Percentiles rank a stretch among this genome's conserved stretches.
phyloP scores from a whole-genome alignment of 2,329 filamentous ascomycete species.

The Fusarium pseudonygamai region DNA sequence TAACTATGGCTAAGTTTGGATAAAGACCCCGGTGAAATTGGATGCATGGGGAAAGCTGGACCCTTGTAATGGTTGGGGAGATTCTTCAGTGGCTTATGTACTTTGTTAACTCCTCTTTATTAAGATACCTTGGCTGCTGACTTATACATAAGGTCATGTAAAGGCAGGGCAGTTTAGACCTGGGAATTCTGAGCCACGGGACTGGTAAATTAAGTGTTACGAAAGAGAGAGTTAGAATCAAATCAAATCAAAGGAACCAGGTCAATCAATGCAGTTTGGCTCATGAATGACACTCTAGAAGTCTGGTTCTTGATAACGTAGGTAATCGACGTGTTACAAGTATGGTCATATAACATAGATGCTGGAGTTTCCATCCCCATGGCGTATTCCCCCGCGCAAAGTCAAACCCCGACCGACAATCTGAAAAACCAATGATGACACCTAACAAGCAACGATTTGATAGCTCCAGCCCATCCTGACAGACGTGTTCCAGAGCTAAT shows the following conservation, averaged over 20 bases:
- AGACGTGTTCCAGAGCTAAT: conserved; percentile 15
- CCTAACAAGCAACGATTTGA: conserved; percentile 7
- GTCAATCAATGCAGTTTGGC: neutral
- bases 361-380: neutral
- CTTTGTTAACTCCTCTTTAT: conserved; percentile 3
- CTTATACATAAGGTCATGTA: neutral
- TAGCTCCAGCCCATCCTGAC: conserved; percentile 15
- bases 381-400: neutral
- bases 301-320: neutral
- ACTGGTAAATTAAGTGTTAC: neutral
- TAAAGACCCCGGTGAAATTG: conserved; percentile 38
- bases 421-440: conserved; percentile 15
- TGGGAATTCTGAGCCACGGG: neutral
- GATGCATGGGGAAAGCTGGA: conserved; percentile 35
- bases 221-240: neutral
- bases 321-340: neutral
- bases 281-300: neutral
- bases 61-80: conserved; percentile 42
- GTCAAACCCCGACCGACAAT: neutral
- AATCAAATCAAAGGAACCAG: neutral
- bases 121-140: conserved; percentile 4
- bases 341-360: neutral
- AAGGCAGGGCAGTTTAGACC: neutral
- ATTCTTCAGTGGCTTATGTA: conserved; percentile 9
- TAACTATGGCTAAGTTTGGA: conserved; percentile 15